Base-by-base conservation (phyloP, 257 asterid species). In the Nicotiana paniculata region DNA sequence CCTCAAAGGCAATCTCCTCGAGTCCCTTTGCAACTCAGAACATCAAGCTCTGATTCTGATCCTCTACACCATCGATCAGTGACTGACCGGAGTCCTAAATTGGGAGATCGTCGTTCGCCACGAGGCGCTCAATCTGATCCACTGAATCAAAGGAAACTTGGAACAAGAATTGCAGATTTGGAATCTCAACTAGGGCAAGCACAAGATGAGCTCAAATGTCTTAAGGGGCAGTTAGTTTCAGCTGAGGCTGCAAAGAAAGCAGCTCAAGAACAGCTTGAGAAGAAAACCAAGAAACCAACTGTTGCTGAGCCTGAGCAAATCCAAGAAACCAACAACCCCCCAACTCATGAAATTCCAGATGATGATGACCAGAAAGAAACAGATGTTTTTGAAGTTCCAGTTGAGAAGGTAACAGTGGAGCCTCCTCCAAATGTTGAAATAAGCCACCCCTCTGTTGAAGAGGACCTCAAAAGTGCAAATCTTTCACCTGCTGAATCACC, bases 351-450 rank as follows among this genome's bases (percentile, higher is more conserved):
- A 85, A 69, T 82, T 4, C 54, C 89, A 12, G 90, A 91, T 59
- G 92, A 91, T 59, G 92, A 90, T 55, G 80, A 85, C 80, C 86
- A 87, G 82, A 83, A 82, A 78, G 97, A 88, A 86, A 92, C 96
- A 1, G 98, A 92, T 65, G 97, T 94, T 81, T 94, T 90, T 28
- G 97, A 92, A 85, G 94, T 92, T 77, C 94, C 91, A 1, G 11
- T 89, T n/a, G 90, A 85, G 88, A 87, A 89, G 84, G 76, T 57
- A 63, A 55, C 87, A 0, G 69, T 86, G 80, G 92, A 87, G 58
- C 77, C 37, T 28, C 77, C 43, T 76, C 68, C 91, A 62, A 84
- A 77, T 59, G 81, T 80, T 37, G 87, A 82, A 59, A 32, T 62
- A 0, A 74, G 51, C 33, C 65, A 79, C 54, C 85, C 87, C 6